Conservation (phyloP, 2,329 filamentous ascomycete genomes). For the Sordariomycetes sp. region DNA sequence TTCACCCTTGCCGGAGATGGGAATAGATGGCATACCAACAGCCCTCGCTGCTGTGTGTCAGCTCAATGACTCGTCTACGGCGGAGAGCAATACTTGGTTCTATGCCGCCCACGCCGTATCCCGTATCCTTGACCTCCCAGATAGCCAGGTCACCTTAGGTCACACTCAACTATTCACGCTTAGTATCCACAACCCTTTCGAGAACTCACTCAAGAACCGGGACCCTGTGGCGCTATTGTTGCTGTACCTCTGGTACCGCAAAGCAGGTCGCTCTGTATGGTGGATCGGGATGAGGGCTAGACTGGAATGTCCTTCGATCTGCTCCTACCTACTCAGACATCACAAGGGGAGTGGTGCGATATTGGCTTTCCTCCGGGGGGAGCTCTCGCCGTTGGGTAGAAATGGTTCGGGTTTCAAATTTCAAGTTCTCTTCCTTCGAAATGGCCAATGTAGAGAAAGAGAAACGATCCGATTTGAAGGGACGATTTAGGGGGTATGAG, state of each 20-base stretch:
- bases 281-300: conserved; percentile 29
- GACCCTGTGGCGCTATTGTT: conserved; percentile 27
- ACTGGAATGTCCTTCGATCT: conserved; percentile 30
- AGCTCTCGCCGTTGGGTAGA: conserved; percentile 9
- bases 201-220: conserved; percentile 16
- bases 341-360: conserved; percentile 15
- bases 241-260: conserved; percentile 30
- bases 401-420: no score
- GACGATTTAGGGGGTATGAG: no score
- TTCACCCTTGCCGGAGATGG: conserved; percentile 17
- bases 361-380: conserved; percentile 17
- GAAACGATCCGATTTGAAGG: no score
- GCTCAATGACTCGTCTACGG: conserved; percentile 18
- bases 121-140: conserved; percentile 15
- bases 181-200: conserved; percentile 21
- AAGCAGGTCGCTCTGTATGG: conserved; percentile 27
- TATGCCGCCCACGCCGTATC: conserved; percentile 23
- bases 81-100: conserved; percentile 24
- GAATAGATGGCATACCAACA: conserved; percentile 14
- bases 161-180: conserved; percentile 21
- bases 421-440: no score
- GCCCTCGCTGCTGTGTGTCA: conserved; percentile 14
- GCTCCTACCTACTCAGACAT: conserved; percentile 21
- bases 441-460: no score
- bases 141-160: conserved; percentile 18